A percentile compares a stretch with the other conserved stretches of the same genome.
Conservation (phyloP, 2,329 filamentous ascomycete species). For the Apiospora marii region DNA sequence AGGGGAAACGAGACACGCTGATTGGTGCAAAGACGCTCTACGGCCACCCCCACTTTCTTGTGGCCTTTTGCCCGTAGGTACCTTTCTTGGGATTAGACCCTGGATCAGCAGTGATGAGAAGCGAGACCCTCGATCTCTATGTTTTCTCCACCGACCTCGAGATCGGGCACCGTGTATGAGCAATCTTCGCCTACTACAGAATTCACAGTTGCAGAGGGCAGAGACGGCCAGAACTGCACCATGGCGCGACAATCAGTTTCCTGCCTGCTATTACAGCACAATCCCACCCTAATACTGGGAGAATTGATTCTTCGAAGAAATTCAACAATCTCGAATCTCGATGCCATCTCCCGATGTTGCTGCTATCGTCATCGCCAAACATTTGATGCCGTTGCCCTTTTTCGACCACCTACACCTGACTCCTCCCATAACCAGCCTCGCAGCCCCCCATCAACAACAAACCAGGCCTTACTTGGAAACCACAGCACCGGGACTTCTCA, state of each 20-base stretch:
- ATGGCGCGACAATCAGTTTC: neutral
- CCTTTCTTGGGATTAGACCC: constrained; percentile 8
- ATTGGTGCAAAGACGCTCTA: neutral
- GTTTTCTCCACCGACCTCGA: constrained; percentile 22
- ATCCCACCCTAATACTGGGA: neutral
- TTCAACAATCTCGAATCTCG: constrained; percentile 24
- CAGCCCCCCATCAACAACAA: neutral
- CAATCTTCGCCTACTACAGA: neutral
- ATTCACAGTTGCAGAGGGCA: constrained; percentile 7
- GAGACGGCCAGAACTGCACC: neutral
- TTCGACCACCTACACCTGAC: neutral
- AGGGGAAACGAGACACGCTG: accelerated
- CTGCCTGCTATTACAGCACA: neutral
- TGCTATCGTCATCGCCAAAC: constrained; percentile 13
- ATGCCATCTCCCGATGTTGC: constrained; percentile 22
- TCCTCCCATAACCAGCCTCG: constrained; percentile 5
- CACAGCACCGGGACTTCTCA: neutral
- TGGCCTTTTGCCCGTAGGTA: neutral
- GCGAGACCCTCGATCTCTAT: constrained; percentile 15
- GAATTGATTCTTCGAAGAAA: neutral
- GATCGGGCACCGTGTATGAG: constrained; percentile 22
- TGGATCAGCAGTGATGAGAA: constrained; percentile 18
- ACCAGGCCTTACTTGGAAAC: neutral
- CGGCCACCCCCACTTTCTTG: neutral
- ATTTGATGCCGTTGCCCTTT: neutral